These are phyloP conservation scores for Diaporthe caulivora DNA, from an alignment of 2,329 filamentous ascomycete species.

Conservation along the genomic window DNA sequence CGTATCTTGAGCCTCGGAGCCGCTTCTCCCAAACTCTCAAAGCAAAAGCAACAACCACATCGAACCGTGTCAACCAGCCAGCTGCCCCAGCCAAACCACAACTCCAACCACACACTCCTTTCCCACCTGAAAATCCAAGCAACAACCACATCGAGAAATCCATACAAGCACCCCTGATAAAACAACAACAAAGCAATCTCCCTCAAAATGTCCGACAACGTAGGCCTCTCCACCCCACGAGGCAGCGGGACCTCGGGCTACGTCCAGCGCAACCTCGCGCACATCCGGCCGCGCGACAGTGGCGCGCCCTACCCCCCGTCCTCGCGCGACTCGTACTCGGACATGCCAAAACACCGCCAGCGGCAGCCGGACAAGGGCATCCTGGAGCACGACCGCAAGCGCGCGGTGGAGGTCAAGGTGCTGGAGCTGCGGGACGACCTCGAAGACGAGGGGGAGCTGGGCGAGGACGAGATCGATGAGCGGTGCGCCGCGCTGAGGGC, in stretches of 20 bases:
- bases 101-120: not conserved
- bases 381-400: conserved; percentile 91
- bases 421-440: conserved; percentile 90
- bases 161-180: too few species aligned
- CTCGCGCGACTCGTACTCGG: not conserved
- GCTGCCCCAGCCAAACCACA: too few species aligned
- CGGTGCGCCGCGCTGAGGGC: conserved; percentile 75
- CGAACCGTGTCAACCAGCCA: not conserved
- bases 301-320: conserved; percentile 73
- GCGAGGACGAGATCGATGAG: conserved; percentile 92
- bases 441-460: conserved; percentile 88
- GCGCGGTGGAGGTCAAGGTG: conserved; percentile 92
- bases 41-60: not conserved
- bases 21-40: not conserved
- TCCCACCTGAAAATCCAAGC: too few species aligned
- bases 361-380: conserved; percentile 93
- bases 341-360: conserved; percentile 74
- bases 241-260: conserved; percentile 98
- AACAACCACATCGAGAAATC: too few species aligned
- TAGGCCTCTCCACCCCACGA: conserved; percentile 92
- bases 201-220: conserved; percentile 89
- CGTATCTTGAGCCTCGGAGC: not conserved
- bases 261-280: conserved; percentile 94
- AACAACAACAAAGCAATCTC: not conserved
- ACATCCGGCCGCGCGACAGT: conserved; percentile 86